phyloP scores from a whole-genome alignment of 345 rosid species.

The Camelina laxa region DNA sequence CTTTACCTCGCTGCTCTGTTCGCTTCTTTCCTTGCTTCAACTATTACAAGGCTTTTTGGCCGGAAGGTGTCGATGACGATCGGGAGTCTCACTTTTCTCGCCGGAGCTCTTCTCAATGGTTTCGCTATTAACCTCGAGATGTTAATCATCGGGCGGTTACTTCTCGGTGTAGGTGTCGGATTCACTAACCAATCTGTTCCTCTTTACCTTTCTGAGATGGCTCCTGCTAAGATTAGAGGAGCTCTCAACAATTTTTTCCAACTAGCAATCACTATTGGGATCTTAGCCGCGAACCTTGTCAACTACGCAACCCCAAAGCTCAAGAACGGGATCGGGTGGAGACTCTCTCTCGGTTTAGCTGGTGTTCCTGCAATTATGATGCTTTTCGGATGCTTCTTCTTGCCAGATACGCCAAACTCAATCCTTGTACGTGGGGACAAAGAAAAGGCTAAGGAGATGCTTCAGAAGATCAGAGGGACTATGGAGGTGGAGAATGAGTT shows the following conservation, averaged over 20 bases:
- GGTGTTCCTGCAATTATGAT: constrained; percentile 48
- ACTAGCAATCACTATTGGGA: constrained; percentile 46
- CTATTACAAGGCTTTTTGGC: constrained; percentile 38
- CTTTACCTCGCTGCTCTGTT: constrained; percentile 51
- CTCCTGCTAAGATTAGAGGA: constrained; percentile 50
- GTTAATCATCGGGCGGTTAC: constrained; percentile 53
- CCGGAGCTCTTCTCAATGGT: constrained; percentile 55
- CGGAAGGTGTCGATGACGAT: constrained; percentile 47
- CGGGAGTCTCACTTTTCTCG: constrained; percentile 46
- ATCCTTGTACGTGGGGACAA: constrained; percentile 49
- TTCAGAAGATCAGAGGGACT: constrained; percentile 49
- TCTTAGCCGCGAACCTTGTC: constrained; percentile 45
- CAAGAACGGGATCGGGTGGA: constrained; percentile 45
- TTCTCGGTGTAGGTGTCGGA: constrained; percentile 58
- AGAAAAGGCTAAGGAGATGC: constrained; percentile 37
- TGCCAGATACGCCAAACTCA: constrained; percentile 56
- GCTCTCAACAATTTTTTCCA: constrained; percentile 49
- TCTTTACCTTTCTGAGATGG: constrained; percentile 55
- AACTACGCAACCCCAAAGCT: constrained; percentile 42
- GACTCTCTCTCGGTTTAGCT: constrained; percentile 48
- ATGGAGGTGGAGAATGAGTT: constrained; percentile 48
- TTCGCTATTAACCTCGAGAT: constrained; percentile 45
- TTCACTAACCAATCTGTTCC: constrained; percentile 56
- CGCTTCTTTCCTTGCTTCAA: constrained; percentile 45
- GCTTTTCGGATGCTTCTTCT: constrained; percentile 27